A percentile compares a stretch with the other conserved stretches of the same genome.
Conservation (phyloP, 495 filamentous ascomycete genomes). For the Chaetomium tenue region DNA sequence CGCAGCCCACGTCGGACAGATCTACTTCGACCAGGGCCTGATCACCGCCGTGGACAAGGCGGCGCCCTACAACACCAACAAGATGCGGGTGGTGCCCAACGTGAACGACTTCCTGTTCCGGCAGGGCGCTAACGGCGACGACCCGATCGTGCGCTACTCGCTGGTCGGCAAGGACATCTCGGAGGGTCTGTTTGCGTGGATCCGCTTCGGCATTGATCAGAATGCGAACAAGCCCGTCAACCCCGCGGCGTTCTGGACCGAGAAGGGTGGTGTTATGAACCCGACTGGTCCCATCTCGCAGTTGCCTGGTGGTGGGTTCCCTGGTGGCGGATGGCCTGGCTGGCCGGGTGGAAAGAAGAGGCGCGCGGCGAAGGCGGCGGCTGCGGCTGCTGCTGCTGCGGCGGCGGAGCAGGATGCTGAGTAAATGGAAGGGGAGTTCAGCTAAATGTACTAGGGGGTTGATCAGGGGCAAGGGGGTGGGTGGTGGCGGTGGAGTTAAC, state of each 20-base stretch:
- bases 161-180: conserved; percentile 51
- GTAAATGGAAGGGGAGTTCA: not conserved
- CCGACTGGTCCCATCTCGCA: conserved; percentile 34
- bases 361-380: not conserved
- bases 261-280: conserved; percentile 38
- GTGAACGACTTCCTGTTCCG: conserved; percentile 51
- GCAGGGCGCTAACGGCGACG: conserved; percentile 50
- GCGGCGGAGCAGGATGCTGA: not conserved
- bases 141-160: conserved; percentile 58
- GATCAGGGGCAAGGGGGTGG: not conserved
- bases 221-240: conserved; percentile 27
- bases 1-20: conserved; percentile 58
- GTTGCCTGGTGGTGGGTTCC: conserved; percentile 23
- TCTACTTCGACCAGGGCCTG: conserved; percentile 62
- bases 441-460: too few relatives aligned
- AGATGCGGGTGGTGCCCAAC: conserved; percentile 50
- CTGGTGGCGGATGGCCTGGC: conserved; percentile 18
- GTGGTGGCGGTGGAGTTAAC: too few relatives aligned
- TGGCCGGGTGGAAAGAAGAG: not conserved
- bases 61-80: conserved; percentile 58
- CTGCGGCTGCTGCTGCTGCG: not conserved
- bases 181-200: conserved; percentile 59
- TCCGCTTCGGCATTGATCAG: conserved; percentile 55
- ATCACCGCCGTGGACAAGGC: conserved; percentile 45
- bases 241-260: conserved; percentile 34